Evolutionary conservation across 805 yeast species (phyloP), one percentile per base, ranked within the genome.

Genomic region (Starmera amethionina): DNA sequence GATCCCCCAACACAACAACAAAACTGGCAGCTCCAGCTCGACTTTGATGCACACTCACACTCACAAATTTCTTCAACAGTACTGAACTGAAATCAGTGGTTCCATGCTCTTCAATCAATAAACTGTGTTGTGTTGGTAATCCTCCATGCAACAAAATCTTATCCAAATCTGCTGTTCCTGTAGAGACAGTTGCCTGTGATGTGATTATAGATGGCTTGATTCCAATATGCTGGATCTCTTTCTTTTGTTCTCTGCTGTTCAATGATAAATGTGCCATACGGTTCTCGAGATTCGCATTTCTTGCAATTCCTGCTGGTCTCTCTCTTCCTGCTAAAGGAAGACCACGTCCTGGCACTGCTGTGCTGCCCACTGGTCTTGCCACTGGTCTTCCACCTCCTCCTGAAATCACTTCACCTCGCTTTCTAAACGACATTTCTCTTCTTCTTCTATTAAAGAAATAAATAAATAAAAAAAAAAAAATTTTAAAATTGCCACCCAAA

Each of bases 81-180:
- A 85, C 78, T 6, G 87, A 72, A 7, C 83, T 70, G 54, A 87
- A 90, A 54, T 90, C 97, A 0, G 97, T 90, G 7, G 90, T 80
- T 0, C 95, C 93, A 13, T 75, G 72, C 55, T 90, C 97, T 56
- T 86, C 90, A 5, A 90, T 56, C 12, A 89, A 57, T 32, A 88
- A 54, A 6, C 83, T 70, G 10, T 68, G 60, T 1, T 96, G 95
- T 11, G 85, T 49, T 2, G 97, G 97, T 13, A 89, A 56, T 1
- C 98, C 98, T 41, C 76, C 82, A 58, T 90, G 97, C 1, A 73
- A 75, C 39, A 90, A 55, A 4, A 85, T 60, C 46, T 70, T 75
- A 58, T 90, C 97, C 18, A 90, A 58, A 53, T 86, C 89, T 8
- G 68, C 56, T 19, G 82, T 72, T 2, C 97, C 97, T 0, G 95